A percentile compares a stretch with the other conserved stretches of the same genome.
These are phyloP conservation scores for Kodamaea nitidulidarum DNA, from an alignment of 805 yeast species.

Conservation along the genomic window DNA sequence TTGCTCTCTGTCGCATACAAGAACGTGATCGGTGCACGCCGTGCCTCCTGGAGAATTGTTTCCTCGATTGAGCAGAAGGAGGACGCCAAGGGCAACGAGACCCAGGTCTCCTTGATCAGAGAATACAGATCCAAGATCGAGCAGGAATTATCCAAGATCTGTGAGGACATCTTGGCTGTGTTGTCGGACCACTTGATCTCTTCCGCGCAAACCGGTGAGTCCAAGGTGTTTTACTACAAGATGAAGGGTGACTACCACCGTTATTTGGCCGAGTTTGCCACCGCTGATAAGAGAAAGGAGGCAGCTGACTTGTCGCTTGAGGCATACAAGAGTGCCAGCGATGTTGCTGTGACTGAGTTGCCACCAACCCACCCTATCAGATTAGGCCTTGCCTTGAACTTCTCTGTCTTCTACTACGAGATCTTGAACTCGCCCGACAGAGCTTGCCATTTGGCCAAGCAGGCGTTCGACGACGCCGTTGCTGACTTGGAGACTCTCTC, in stretches of 20 bases:
- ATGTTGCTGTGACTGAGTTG: slow-evolving; percentile 92
- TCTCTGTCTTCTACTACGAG: slow-evolving; percentile 97
- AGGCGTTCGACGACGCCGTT: slow-evolving; percentile 98
- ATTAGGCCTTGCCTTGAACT: slow-evolving; percentile 94
- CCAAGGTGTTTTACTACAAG: slow-evolving; percentile 96
- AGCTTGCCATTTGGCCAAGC: slow-evolving; percentile 98
- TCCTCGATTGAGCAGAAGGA: slow-evolving; percentile 98
- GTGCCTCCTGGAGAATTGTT: slow-evolving; percentile 99
- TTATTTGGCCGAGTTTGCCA: slow-evolving; percentile 95
- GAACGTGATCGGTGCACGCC: slow-evolving; percentile 97
- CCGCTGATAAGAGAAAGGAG: slow-evolving; percentile 84
- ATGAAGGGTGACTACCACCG: slow-evolving; percentile 99
- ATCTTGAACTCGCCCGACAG: slow-evolving; percentile 97
- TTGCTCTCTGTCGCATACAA: slow-evolving; percentile 95
- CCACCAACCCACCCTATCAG: slow-evolving; percentile 99
- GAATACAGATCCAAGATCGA: slow-evolving; percentile 95
- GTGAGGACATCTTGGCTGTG: slow-evolving; percentile 89
- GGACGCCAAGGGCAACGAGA: slow-evolving; percentile 91
- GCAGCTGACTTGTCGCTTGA: slow-evolving; percentile 91
- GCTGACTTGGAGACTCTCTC: slow-evolving; percentile 97
- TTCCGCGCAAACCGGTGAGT: slow-evolving; percentile 93
- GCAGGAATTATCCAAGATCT: slow-evolving; percentile 84
- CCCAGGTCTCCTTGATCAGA: slow-evolving; percentile 84
- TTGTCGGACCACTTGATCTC: slow-evolving; percentile 88
- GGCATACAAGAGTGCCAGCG: slow-evolving; percentile 93